Evolutionary conservation across 495 filamentous ascomycete genomes (phyloP).

Genomic region (Jackrogersella multiformis): DNA sequence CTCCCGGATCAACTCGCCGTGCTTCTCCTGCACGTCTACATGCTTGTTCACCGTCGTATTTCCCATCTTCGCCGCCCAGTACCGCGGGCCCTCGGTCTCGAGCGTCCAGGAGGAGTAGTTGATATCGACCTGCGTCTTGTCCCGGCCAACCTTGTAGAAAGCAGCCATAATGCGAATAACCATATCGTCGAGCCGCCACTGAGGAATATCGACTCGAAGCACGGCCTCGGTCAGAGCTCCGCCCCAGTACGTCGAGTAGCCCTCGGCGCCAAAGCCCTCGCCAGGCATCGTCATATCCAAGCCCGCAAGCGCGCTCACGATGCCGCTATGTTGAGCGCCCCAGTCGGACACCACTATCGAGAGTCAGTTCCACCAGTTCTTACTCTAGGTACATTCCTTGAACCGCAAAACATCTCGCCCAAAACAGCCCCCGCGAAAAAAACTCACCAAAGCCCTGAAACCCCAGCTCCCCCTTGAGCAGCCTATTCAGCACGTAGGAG

Average conservation of each 20-base stretch:
- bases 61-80: slow-evolving; percentile 65
- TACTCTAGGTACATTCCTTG: too few species aligned
- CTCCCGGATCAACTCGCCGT: slow-evolving; percentile 61
- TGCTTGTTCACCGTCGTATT: slow-evolving; percentile 73
- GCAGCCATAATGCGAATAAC: slow-evolving; percentile 84
- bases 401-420: neutral
- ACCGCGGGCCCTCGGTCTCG: slow-evolving; percentile 73
- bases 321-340: slow-evolving; percentile 86
- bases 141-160: slow-evolving; percentile 82
- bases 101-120: slow-evolving; percentile 91
- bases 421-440: neutral
- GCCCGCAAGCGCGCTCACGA: slow-evolving; percentile 79
- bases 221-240: slow-evolving; percentile 76
- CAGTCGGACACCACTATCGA: slow-evolving; percentile 80
- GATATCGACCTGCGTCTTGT: slow-evolving; percentile 65
- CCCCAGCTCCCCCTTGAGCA: slow-evolving; percentile 63
- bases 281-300: slow-evolving; percentile 97
- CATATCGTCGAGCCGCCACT: slow-evolving; percentile 91
- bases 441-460: slow-evolving; percentile 70
- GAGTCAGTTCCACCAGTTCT: too few species aligned
- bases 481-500: slow-evolving; percentile 56
- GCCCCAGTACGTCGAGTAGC: slow-evolving; percentile 80
- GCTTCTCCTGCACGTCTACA: slow-evolving; percentile 61
- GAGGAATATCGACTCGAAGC: slow-evolving; percentile 77
- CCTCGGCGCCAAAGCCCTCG: slow-evolving; percentile 64